These are phyloP conservation scores for Neonectria hederae DNA, from an alignment of 2,329 filamentous ascomycete species.

Conservation along the genomic window DNA sequence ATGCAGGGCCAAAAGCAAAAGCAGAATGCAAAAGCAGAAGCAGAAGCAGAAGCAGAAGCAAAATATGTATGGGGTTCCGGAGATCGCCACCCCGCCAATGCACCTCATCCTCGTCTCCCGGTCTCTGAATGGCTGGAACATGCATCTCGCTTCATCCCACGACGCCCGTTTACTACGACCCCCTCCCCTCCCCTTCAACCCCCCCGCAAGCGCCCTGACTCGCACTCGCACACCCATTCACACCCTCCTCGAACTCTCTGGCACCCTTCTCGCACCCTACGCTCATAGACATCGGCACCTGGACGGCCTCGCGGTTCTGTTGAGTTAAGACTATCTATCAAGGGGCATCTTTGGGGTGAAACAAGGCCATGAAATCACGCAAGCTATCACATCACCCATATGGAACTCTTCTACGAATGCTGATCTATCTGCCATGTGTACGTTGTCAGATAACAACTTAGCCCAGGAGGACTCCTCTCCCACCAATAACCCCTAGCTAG, in stretches of 20 bases:
- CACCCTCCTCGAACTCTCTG: too few relatives aligned
- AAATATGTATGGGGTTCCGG: too few relatives aligned
- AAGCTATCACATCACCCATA: neutral
- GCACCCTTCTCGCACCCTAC: neutral
- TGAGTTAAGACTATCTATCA: too few relatives aligned
- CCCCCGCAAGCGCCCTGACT: neutral
- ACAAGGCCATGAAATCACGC: conserved; percentile 1
- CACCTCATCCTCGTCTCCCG: neutral
- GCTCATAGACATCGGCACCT: neutral
- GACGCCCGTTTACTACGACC: conserved; percentile 2
- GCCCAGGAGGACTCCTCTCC: too few relatives aligned
- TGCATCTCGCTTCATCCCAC: neutral
- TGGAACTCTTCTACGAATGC: neutral
- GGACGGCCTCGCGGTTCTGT: too few relatives aligned
- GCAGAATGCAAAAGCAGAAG: neutral
- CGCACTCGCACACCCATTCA: neutral
- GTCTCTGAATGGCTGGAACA: neutral
- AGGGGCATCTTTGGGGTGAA: neutral
- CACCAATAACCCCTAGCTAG: too few relatives aligned
- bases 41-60: too few relatives aligned
- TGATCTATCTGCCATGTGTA: too few relatives aligned
- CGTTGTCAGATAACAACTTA: too few relatives aligned
- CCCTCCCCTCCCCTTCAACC: neutral
- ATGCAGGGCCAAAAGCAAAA: neutral
- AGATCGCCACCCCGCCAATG: conserved; percentile 1